A percentile compares a stretch with the other conserved stretches of the same genome.
Evolutionary conservation across 1,284 basidiomycete species (phyloP).

Genomic region (Tilletia caries): DNA sequence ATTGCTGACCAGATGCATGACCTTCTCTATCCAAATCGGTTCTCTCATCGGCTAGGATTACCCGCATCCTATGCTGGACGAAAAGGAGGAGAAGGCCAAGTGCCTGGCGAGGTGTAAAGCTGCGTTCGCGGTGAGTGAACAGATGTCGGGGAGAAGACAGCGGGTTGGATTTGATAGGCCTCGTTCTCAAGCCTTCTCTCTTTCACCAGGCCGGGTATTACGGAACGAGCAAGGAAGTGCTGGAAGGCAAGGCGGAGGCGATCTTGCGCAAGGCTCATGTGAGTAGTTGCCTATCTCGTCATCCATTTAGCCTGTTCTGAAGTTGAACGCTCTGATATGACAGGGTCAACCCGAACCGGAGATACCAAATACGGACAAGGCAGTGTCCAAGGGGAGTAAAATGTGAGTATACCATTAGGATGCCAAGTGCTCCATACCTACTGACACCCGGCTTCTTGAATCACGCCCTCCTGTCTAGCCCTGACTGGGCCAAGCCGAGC

Average conservation of each 20-base stretch:
- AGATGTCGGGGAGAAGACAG: too few relatives aligned
- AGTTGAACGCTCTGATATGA: neutral
- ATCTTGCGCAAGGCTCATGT: constrained; percentile 38
- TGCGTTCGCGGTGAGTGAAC: constrained; percentile 22
- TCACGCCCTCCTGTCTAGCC: constrained; percentile 20
- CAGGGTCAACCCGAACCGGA: constrained; percentile 12
- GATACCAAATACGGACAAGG: constrained; percentile 2
- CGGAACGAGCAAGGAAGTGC: constrained; percentile 37
- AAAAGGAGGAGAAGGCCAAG: constrained; percentile 40
- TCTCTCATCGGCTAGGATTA: constrained; percentile 46
- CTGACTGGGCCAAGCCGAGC: constrained; percentile 38
- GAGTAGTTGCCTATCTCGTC: neutral
- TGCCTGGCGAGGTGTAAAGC: constrained; percentile 36
- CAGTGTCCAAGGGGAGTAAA: neutral
- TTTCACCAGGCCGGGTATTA: constrained; percentile 22
- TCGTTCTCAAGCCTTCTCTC: neutral
- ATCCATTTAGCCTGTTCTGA: neutral
- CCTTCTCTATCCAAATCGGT: too few relatives aligned
- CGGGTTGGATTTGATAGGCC: too few relatives aligned
- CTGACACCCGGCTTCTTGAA: neutral
- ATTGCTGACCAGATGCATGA: too few relatives aligned
- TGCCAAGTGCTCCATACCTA: too few relatives aligned
- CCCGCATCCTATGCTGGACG: constrained; percentile 42
- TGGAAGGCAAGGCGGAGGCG: constrained; percentile 37
- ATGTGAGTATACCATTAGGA: neutral